Evolutionary conservation across 2,329 filamentous ascomycete genomes (phyloP).

Genomic region (Blastomyces emzantsi): DNA sequence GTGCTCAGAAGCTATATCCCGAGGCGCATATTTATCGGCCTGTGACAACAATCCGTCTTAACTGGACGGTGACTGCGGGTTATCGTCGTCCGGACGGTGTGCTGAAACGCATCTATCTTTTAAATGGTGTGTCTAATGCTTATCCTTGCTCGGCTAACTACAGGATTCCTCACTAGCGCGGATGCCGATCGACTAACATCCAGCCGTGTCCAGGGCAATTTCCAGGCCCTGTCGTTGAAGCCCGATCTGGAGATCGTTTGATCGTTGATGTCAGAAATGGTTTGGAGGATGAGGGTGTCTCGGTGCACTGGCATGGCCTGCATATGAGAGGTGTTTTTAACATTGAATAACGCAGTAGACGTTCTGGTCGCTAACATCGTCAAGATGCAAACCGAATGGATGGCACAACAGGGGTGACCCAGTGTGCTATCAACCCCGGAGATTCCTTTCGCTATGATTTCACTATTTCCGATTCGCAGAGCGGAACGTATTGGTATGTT

Average conservation of each 20-base stretch:
- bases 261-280: conserved; percentile 38
- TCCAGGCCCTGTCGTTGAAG: conserved; percentile 44
- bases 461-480: conserved; percentile 31
- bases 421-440: conserved; percentile 58
- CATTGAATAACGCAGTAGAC: background rate
- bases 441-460: conserved; percentile 37
- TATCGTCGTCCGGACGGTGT: conserved; percentile 43
- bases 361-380: background rate
- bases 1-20: conserved; percentile 30
- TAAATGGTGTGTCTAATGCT: conserved; percentile 36
- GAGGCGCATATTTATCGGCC: conserved; percentile 35
- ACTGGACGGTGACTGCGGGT: conserved; percentile 37
- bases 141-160: background rate
- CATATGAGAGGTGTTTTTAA: conserved; percentile 30
- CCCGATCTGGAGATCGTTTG: conserved; percentile 39
- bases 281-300: conserved; percentile 31
- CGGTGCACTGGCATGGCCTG: conserved; percentile 43
- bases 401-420: conserved; percentile 51
- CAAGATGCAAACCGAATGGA: conserved; percentile 23
- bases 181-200: background rate
- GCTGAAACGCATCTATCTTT: conserved; percentile 40
- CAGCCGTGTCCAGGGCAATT: conserved; percentile 28
- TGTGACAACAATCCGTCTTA: conserved; percentile 26
- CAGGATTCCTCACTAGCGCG: background rate
- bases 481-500: conserved; percentile 42